Conservation (phyloP, 176 grass and related monocot genomes). For the Themeda triandra region DNA sequence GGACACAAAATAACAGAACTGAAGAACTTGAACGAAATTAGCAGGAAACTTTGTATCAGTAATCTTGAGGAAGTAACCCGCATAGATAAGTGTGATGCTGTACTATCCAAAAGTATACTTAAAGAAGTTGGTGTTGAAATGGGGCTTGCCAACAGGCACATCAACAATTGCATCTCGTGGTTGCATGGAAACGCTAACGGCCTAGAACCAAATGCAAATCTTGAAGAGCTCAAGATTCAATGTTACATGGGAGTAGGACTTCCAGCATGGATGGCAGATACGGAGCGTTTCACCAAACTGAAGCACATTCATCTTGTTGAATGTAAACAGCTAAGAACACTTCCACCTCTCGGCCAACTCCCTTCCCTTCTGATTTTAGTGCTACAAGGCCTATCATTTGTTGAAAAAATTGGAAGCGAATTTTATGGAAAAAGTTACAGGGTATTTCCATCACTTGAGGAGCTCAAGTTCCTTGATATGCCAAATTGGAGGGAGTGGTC, state of each 20-base stretch:
- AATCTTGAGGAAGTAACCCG: constrained; percentile 26
- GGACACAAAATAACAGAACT: constrained; percentile 39
- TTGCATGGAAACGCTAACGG: neutral
- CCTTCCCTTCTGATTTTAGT: constrained; percentile 28
- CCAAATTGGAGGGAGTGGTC: constrained; percentile 26
- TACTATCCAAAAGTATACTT: constrained; percentile 24
- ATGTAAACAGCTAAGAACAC: constrained; percentile 15
- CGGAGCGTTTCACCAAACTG: constrained; percentile 13
- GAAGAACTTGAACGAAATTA: constrained; percentile 32
- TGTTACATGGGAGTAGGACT: constrained; percentile 4
- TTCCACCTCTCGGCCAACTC: constrained; percentile 43
- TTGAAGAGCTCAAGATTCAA: constrained; percentile 26
- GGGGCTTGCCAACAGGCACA: neutral
- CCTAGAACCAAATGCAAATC: constrained; percentile 30
- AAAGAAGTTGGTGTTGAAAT: constrained; percentile 14
- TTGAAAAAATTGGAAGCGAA: constrained; percentile 20
- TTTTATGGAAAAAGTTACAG: constrained; percentile 30
- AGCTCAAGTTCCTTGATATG: constrained; percentile 27
- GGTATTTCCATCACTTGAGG: constrained; percentile 40
- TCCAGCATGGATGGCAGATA: constrained; percentile 32
- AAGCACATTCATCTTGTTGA: neutral
- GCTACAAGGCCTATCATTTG: neutral
- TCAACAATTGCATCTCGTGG: neutral
- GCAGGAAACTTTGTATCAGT: constrained; percentile 14
- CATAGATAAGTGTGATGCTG: constrained; percentile 5